Conservation (phyloP, 345 rosid genomes). For the Populus simonii region DNA sequence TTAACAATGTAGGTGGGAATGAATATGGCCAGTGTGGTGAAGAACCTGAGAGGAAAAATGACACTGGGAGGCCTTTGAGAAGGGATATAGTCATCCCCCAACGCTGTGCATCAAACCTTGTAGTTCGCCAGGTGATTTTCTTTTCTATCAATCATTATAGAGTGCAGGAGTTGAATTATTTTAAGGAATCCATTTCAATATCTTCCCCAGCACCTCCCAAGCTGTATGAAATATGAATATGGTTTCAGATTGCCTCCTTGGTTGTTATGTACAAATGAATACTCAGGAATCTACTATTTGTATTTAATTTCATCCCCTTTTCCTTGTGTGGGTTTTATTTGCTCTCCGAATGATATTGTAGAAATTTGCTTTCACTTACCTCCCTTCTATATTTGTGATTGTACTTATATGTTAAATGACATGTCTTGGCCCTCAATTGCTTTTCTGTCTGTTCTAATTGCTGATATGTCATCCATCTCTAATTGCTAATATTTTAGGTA, state of each 20-base stretch:
- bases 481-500: conserved; percentile 49
- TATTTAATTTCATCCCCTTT: background rate
- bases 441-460: conserved; percentile 13
- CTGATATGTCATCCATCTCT: conserved; percentile 5
- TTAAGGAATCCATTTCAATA: background rate
- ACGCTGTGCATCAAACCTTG: conserved; percentile 86
- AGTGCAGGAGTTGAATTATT: background rate
- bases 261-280: background rate
- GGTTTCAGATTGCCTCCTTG: background rate
- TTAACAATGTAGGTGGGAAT: conserved; percentile 66
- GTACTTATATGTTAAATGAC: background rate
- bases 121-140: conserved; percentile 74
- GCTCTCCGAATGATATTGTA: background rate
- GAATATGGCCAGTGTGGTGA: conserved; percentile 99
- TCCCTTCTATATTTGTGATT: background rate
- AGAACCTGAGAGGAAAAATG: conserved; percentile 89
- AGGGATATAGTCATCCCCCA: conserved; percentile 92
- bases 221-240: background rate
- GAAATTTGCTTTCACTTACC: background rate
- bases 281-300: background rate
- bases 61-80: conserved; percentile 68
- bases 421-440: conserved; percentile 5
- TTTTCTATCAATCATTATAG: background rate
- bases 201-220: background rate
- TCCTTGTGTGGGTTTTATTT: background rate